phyloP scores from a whole-genome alignment of 208 protist species.

The Leishmania mexicana region DNA sequence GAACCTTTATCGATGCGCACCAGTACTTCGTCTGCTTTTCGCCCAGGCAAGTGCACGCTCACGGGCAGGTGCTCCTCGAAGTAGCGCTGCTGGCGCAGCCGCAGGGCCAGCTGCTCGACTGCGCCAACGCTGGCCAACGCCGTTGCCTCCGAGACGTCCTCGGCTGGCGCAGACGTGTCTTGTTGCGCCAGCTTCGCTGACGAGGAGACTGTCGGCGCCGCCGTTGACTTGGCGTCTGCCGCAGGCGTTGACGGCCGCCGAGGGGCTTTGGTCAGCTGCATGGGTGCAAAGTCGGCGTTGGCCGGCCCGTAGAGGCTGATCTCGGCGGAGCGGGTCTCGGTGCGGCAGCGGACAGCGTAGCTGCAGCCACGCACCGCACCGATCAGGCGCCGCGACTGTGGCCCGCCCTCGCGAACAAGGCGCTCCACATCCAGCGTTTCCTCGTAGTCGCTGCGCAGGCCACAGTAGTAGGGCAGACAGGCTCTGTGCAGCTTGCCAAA shows the following conservation, averaged over 20 bases:
- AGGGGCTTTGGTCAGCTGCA: constrained; percentile 28
- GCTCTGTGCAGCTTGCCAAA: constrained; percentile 73
- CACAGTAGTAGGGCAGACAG: constrained; percentile 51
- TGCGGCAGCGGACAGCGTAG: constrained; percentile 66
- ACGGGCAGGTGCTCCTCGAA: constrained; percentile 25
- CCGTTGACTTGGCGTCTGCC: background rate
- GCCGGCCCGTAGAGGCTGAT: constrained; percentile 65
- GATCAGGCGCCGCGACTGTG: background rate
- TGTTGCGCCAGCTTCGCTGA: background rate
- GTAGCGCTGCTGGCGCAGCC: constrained; percentile 33
- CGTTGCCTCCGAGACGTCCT: background rate
- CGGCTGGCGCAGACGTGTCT: background rate
- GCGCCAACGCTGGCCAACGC: constrained; percentile 9
- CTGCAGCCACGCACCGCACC: constrained; percentile 30
- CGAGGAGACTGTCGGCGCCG: constrained; percentile 13
- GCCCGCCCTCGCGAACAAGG: constrained; percentile 4
- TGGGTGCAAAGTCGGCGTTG: constrained; percentile 45
- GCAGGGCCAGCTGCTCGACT: constrained; percentile 29
- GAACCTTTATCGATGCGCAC: constrained; percentile 2
- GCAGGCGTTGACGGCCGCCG: constrained; percentile 6
- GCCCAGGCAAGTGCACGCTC: constrained; percentile 37
- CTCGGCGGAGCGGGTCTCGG: constrained; percentile 80
- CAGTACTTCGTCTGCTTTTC: constrained; percentile 25
- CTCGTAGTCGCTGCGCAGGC: constrained; percentile 39
- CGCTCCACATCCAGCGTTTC: constrained; percentile 29